phyloP scores from a whole-genome alignment of 2,329 filamentous ascomycete genomes.

The Microsporum ferrugineum region DNA sequence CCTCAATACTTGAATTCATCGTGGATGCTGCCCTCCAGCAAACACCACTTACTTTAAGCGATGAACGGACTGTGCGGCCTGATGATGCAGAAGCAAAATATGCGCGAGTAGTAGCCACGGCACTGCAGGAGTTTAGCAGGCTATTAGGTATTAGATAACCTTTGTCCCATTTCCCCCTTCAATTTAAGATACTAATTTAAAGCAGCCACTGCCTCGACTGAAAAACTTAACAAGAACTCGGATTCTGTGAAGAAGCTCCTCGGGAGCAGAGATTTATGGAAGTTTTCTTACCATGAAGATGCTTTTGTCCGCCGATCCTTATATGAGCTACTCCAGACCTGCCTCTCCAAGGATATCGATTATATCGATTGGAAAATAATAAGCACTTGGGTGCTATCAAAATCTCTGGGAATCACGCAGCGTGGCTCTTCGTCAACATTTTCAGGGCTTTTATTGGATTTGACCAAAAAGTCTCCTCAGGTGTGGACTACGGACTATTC shows the following conservation, averaged over 20 bases:
- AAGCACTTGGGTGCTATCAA: slow-evolving; percentile 59
- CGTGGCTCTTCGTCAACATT: slow-evolving; percentile 62
- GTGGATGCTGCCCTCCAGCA: slow-evolving; percentile 66
- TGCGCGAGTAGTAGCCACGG: slow-evolving; percentile 59
- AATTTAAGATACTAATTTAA: not conserved
- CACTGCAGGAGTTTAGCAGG: slow-evolving; percentile 44
- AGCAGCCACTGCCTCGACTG: slow-evolving; percentile 25
- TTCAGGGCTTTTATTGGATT: slow-evolving; percentile 51
- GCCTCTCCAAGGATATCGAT: slow-evolving; percentile 38
- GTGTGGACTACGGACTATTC: slow-evolving; percentile 61
- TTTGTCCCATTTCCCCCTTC: not conserved
- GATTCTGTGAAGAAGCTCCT: slow-evolving; percentile 57
- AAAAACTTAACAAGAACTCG: slow-evolving; percentile 50
- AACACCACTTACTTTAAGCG: slow-evolving; percentile 69
- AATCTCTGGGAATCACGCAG: slow-evolving; percentile 63
- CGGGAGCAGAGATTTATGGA: slow-evolving; percentile 50
- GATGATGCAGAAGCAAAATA: slow-evolving; percentile 85
- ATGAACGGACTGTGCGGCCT: slow-evolving; percentile 68
- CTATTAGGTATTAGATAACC: slow-evolving; percentile 29
- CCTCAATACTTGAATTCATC: slow-evolving; percentile 70
- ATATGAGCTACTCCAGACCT: slow-evolving; percentile 45
- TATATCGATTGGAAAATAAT: slow-evolving; percentile 52
- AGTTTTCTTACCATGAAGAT: slow-evolving; percentile 46
- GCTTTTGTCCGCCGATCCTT: slow-evolving; percentile 46
- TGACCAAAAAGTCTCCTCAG: slow-evolving; percentile 55